Evolutionary conservation across 306 rosid genomes (phyloP).

Genomic region (Lathyrus tuberosus): DNA sequence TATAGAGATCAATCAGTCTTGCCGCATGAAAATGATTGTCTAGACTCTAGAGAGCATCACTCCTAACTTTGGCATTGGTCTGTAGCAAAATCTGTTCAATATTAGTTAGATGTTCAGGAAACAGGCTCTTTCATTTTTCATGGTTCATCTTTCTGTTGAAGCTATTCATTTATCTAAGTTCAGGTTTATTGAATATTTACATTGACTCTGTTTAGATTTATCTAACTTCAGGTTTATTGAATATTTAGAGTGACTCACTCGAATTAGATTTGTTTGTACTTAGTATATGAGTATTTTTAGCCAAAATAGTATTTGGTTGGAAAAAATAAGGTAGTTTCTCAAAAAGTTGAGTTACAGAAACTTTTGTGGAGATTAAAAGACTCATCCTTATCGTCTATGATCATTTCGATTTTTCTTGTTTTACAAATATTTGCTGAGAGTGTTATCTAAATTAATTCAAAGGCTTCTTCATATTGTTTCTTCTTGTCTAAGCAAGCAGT

Average conservation of each 20-base stretch:
- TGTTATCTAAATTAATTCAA: no score
- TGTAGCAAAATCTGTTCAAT: slow-evolving; percentile 41
- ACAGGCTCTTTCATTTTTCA: slow-evolving; percentile 18
- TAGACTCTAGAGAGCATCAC: slow-evolving; percentile 40
- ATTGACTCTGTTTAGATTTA: neutral
- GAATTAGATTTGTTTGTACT: neutral
- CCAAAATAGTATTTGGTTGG: slow-evolving; percentile 4
- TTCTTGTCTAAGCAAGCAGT: no score
- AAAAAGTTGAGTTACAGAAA: no score
- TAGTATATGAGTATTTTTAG: neutral
- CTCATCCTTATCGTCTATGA: no score
- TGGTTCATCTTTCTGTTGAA: slow-evolving; percentile 26
- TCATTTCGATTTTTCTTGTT: no score
- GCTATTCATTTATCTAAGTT: slow-evolving; percentile 22
- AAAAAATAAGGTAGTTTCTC: no score
- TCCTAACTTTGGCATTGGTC: slow-evolving; percentile 36
- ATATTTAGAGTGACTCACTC: neutral
- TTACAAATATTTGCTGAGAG: no score
- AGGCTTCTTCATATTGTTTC: no score
- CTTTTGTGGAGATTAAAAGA: no score
- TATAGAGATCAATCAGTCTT: slow-evolving; percentile 45
- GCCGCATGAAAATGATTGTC: slow-evolving; percentile 39
- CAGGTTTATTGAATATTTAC: slow-evolving; percentile 10
- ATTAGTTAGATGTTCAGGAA: slow-evolving; percentile 41
- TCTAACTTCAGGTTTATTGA: slow-evolving; percentile 16